These are phyloP conservation scores for Alternaria ventricosa DNA, from an alignment of 2,329 filamentous ascomycete species.

Conservation along the genomic window DNA sequence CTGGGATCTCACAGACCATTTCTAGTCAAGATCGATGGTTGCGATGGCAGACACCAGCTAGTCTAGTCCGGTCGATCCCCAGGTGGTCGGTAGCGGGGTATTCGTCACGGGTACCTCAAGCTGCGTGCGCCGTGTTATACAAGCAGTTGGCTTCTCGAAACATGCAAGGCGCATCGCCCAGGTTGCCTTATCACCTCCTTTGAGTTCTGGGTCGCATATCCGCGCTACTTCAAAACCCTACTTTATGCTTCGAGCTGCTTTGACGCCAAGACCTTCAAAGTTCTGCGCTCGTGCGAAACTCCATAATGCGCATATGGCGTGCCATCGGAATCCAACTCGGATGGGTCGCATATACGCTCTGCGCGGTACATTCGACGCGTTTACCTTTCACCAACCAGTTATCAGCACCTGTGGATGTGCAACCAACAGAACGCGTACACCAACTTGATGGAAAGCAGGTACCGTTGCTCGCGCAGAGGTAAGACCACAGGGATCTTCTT, in stretches of 20 bases:
- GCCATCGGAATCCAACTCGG: background rate
- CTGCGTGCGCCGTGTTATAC: background rate
- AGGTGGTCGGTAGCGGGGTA: background rate
- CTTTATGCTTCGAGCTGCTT: background rate
- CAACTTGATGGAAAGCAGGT: slow-evolving; percentile 14
- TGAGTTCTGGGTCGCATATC: background rate
- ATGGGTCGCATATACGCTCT: background rate
- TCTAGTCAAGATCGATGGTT: background rate
- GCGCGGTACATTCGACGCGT: background rate
- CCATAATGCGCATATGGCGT: background rate
- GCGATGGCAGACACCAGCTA: background rate
- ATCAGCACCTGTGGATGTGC: background rate
- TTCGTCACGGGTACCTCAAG: background rate
- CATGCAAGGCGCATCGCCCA: background rate
- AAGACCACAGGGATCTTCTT: background rate
- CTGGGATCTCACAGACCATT: background rate
- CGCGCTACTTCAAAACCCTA: too few relatives aligned
- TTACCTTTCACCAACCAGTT: background rate
- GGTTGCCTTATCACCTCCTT: background rate
- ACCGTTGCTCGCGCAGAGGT: slow-evolving; percentile 20
- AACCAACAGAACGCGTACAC: slow-evolving; percentile 4
- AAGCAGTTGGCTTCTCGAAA: background rate
- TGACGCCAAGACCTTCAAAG: background rate
- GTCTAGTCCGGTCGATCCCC: background rate
- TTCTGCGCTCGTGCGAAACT: background rate